phyloP scores from a whole-genome alignment of 2,329 filamentous ascomycete species.

The Exutisphaerella laricina region DNA sequence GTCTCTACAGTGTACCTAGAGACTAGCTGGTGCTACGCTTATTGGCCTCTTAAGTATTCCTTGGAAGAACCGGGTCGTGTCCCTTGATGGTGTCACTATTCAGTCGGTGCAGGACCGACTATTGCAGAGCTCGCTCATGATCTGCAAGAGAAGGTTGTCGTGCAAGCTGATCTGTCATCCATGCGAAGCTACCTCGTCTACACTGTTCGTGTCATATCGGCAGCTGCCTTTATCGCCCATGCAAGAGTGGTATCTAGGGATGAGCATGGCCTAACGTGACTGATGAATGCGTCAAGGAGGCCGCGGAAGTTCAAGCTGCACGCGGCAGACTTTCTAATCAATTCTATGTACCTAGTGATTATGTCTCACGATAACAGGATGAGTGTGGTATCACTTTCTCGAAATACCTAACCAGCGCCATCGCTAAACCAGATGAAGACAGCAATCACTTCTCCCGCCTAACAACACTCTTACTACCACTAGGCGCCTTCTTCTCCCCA shows the following conservation, averaged over 20 bases:
- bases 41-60: conserved; percentile 12
- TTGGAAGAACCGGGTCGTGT: conserved; percentile 4
- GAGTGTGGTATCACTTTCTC: too few relatives aligned
- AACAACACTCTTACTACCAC: conserved; percentile 30
- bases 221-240: conserved; percentile 42
- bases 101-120: conserved; percentile 15
- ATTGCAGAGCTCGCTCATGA: conserved; percentile 12
- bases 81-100: conserved; percentile 6
- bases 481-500: conserved; percentile 51
- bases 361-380: too few relatives aligned
- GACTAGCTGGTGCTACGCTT: conserved; percentile 16
- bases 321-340: too few relatives aligned
- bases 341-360: too few relatives aligned
- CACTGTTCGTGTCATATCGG: conserved; percentile 18
- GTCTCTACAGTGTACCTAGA: conserved; percentile 13
- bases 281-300: too few relatives aligned
- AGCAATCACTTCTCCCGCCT: conserved; percentile 22
- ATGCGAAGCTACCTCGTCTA: conserved; percentile 36
- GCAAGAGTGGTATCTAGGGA: conserved; percentile 48
- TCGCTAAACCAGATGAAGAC: conserved; percentile 6
- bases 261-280: too few relatives aligned
- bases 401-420: neutral
- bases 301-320: too few relatives aligned
- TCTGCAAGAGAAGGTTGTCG: conserved; percentile 10
- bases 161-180: conserved; percentile 35